Evolutionary conservation across 2,329 filamentous ascomycete species (phyloP).

Genomic region (Beauveria sp.): DNA sequence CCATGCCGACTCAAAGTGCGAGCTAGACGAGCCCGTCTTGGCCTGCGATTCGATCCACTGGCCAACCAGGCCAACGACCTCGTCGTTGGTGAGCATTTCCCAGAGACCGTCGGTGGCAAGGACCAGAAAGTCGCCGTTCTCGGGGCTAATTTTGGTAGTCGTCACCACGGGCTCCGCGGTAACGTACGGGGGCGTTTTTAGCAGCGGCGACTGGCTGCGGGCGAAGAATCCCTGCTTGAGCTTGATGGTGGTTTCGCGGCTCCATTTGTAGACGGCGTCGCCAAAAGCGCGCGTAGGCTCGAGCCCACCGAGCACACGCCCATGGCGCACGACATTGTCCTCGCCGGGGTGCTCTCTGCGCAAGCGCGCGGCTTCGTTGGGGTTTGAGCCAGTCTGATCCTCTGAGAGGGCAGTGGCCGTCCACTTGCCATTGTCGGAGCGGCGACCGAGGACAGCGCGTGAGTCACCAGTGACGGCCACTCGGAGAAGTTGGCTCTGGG

Average conservation of each 20-base stretch:
- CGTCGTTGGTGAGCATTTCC: slow-evolving; percentile 99
- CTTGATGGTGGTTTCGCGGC: slow-evolving; percentile 70
- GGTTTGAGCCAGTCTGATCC: slow-evolving; percentile 88
- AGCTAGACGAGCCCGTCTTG: slow-evolving; percentile 35
- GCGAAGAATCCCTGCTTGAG: slow-evolving; percentile 85
- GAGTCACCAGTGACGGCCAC: slow-evolving; percentile 95
- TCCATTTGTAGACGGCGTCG: slow-evolving; percentile 97
- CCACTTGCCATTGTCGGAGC: slow-evolving; percentile 78
- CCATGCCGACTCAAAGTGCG: slow-evolving; percentile 66
- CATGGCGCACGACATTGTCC: slow-evolving; percentile 77
- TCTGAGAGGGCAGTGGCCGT: slow-evolving; percentile 80
- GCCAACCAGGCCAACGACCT: slow-evolving; percentile 91
- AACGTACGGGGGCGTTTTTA: slow-evolving; percentile 93
- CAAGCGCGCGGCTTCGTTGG: slow-evolving; percentile 74
- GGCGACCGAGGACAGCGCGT: slow-evolving; percentile 83
- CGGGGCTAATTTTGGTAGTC: slow-evolving; percentile 82
- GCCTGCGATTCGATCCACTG: slow-evolving; percentile 88
- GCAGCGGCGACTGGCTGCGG: slow-evolving; percentile 63
- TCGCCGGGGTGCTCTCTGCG: slow-evolving; percentile 84
- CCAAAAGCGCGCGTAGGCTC: slow-evolving; percentile 94
- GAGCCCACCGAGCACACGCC: slow-evolving; percentile 82
- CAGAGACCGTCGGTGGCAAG: slow-evolving; percentile 95
- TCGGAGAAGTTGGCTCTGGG: slow-evolving; percentile 74
- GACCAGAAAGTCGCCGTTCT: slow-evolving; percentile 89
- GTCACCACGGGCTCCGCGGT: slow-evolving; percentile 94